Percentiles rank a stretch among this genome's conserved stretches.
Evolutionary conservation across 352 stramenopile genomes (phyloP).

Genomic region (Globisporangium cederbergense): DNA sequence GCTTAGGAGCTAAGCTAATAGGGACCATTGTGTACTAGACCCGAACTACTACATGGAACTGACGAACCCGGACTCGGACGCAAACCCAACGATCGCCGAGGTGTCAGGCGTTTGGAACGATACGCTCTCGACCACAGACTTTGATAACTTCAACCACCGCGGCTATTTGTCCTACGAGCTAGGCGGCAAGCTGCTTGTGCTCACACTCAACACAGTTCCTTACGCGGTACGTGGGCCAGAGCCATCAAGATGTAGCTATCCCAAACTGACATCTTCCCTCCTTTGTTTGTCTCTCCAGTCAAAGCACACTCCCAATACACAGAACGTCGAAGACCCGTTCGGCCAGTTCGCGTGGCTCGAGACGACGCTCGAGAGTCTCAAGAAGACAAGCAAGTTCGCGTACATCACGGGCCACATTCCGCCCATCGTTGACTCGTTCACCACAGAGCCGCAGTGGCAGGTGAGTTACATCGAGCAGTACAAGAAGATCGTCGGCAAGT

Average conservation of each 20-base stretch:
- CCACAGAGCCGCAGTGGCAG: constrained; percentile 79
- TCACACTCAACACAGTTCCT: constrained; percentile 78
- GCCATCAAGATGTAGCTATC: too few relatives aligned
- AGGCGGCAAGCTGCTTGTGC: constrained; percentile 55
- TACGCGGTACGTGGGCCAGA: constrained; percentile 54
- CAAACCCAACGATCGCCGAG: constrained; percentile 53
- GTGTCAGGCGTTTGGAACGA: constrained; percentile 48
- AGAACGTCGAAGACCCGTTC: constrained; percentile 76
- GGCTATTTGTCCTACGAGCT: constrained; percentile 69
- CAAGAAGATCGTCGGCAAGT: constrained; percentile 61
- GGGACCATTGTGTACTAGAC: constrained; percentile 23
- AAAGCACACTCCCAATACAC: constrained; percentile 71
- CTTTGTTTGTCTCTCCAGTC: constrained; percentile 26
- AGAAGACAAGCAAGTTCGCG: constrained; percentile 39
- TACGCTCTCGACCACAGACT: constrained; percentile 47
- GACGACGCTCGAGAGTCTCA: constrained; percentile 49
- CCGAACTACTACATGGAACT: constrained; percentile 76
- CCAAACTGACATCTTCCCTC: constrained; percentile 15
- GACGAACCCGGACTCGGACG: constrained; percentile 43
- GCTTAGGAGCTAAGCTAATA: constrained; percentile 19
- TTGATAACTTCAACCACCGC: constrained; percentile 42
- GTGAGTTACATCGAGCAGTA: constrained; percentile 83
- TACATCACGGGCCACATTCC: constrained; percentile 91
- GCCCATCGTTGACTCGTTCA: constrained; percentile 86
- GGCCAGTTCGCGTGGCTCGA: constrained; percentile 89